Evolutionary conservation across 208 protist species (phyloP), one percentile per base, ranked within the genome.

Genomic region (Leishmania major): DNA sequence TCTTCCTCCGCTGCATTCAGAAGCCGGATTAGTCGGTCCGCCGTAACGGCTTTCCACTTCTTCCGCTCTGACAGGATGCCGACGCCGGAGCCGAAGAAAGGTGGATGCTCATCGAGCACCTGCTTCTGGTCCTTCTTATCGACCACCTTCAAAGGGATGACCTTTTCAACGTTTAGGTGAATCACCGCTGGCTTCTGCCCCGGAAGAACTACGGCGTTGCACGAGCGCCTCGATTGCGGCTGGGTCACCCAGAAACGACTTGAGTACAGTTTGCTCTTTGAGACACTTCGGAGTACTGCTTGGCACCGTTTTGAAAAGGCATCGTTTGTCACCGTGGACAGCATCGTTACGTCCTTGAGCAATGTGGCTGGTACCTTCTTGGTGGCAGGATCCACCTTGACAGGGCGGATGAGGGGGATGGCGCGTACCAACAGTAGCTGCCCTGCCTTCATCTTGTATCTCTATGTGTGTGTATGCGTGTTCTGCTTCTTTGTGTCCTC

Each of bases 51-150:
- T 59, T 90, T 89, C 93, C 95, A 97, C 84, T 97, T 97, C 73
- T 89, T 85, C 3, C 95, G 79, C 28, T 95, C 89, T 19, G 95
- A 96, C 15, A 97, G 79, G 82, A 97, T 97, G 51, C 93, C 95
- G 35, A 97, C 95, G 40, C 95, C 95, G 45, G 89, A 90, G n/a
- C 92, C 92, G 82, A 97, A 97, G 69, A 94, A 97, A 28, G 95
- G 93, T 53, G 95, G 95, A 74, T 95, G 83, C 78, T 97, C 93
- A 75, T 97, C 95, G 35, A 96, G 82, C 57, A 97, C 94, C 11
- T 87, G 86, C 43, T 87, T 91, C 74, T 96, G 95, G 25, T 88
- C 76, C 22, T 81, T 84, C 75, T 90, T 91, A 15, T 90, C 59
- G 17, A 97, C 75, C 67, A 82, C 51, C 53, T 83, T 87, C 45